Base-by-base conservation (phyloP, 306 rosid species). In the Fragaria iinumae region DNA sequence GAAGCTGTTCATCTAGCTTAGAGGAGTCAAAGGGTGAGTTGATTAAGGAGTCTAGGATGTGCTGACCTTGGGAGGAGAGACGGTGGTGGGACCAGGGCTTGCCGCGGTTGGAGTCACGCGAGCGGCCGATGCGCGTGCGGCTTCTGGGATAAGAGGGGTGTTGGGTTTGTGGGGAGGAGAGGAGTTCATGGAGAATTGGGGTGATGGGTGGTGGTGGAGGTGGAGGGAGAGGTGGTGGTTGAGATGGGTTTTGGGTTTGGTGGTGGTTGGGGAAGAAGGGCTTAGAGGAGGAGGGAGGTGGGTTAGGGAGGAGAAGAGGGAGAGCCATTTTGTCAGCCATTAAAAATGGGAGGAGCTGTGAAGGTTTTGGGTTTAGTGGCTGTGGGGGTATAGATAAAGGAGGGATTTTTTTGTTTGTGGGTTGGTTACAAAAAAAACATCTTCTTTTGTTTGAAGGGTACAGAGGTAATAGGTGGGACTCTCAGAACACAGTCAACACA, bases 61-160 rank as follows among this genome's bases (percentile, higher is more conserved):
- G 79, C 82, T 79, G 88, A 88, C 93, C 97, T 84, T 72, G 81
- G 45, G 83, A 53, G 18, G 97, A 89, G 52, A 95, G 86, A 10
- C 80, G 80, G 43, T 78, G 90, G 62, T 79, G 78, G 21, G 82
- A 87, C 98, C 98, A 95, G 14, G 93, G 92, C 82, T 85, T 92
- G 50, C 97, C 98, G 17, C 88, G 83, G 82, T 94, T 92, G 72
- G 92, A 76, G 86, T 94, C 95, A 13, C 77, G 68, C 25, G 84
- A 89, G 79, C 75, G 88, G 64, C 90, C 91, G 45, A 90, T 87
- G n/a, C 87, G 78, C 16, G 68, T 56, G 74, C 90, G 93, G 38
- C 71, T 69, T 62, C 83, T 79, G 65, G 79, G 80, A 34, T 76
- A 27, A 41, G 76, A 71, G 1, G 79, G 41, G 67, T n/a, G 62